phyloP scores from a whole-genome alignment of 768 basidiomycete species.

The Termitomyces sp. region DNA sequence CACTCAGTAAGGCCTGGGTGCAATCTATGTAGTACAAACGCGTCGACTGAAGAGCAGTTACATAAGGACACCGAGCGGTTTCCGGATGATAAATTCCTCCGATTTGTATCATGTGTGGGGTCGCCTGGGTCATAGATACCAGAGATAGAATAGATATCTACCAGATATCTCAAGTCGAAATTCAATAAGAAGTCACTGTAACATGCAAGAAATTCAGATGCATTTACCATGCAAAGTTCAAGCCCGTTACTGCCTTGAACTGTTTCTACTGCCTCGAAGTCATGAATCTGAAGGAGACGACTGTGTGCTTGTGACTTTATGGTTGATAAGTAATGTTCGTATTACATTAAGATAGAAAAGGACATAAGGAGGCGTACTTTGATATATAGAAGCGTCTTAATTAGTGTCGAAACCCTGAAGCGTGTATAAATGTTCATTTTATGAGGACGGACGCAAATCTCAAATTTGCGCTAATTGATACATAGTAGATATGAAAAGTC shows the following conservation, averaged over 20 bases:
- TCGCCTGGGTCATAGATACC: not conserved
- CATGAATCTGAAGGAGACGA: too few relatives aligned
- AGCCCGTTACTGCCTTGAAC: not conserved
- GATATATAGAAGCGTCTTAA: not conserved
- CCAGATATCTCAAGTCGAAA: not conserved
- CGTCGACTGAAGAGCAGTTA: too few relatives aligned
- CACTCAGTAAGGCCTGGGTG: too few relatives aligned
- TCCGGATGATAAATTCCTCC: too few relatives aligned
- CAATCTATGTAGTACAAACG: too few relatives aligned
- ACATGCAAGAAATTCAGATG: constrained; percentile 2
- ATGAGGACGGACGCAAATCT: constrained; percentile 1
- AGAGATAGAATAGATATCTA: not conserved
- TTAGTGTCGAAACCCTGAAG: not conserved
- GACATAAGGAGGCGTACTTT: not conserved
- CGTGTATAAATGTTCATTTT: not conserved
- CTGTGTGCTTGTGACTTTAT: too few relatives aligned
- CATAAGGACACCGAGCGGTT: too few relatives aligned
- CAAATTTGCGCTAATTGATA: constrained; percentile 2
- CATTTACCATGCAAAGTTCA: not conserved
- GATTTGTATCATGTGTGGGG: too few relatives aligned
- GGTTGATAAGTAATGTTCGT: too few relatives aligned
- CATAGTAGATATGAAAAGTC: not conserved
- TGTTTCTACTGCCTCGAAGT: not conserved
- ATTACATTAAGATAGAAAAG: not conserved
- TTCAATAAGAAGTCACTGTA: not conserved